phyloP scores from a whole-genome alignment of 495 filamentous ascomycete species.

The Trichoderma orchidacearum region DNA sequence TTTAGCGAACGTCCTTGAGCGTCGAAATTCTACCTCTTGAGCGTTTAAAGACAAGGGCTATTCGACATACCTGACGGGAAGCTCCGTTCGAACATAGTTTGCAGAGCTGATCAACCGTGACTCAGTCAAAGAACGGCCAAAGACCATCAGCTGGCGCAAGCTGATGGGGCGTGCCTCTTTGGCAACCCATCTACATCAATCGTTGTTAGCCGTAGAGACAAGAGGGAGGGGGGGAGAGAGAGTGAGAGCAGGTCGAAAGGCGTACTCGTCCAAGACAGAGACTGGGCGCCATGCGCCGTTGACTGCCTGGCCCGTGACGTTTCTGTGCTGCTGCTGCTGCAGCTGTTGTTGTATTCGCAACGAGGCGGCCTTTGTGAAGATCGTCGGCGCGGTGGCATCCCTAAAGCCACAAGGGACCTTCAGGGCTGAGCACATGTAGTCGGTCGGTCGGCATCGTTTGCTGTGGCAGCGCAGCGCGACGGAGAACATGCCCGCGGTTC shows the following conservation, averaged over 20 bases:
- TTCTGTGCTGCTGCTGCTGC: neutral
- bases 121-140: slow-evolving; percentile 80
- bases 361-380: neutral
- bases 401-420: neutral
- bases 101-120: slow-evolving; percentile 80
- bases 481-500: slow-evolving; percentile 33
- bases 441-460: slow-evolving; percentile 17
- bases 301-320: neutral
- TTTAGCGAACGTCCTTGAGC: neutral
- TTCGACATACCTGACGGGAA: slow-evolving; percentile 61
- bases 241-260: neutral
- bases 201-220: neutral
- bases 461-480: slow-evolving; percentile 29
- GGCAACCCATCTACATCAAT: slow-evolving; percentile 59
- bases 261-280: slow-evolving; percentile 79
- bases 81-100: slow-evolving; percentile 92
- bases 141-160: slow-evolving; percentile 86
- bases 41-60: neutral
- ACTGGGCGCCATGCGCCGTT: slow-evolving; percentile 64
- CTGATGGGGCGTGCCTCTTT: slow-evolving; percentile 77
- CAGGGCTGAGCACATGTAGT: neutral
- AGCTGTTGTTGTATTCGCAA: neutral
- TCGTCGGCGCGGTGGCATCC: neutral
- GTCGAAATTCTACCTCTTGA: neutral
- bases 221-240: slow-evolving; percentile 5